Base-by-base conservation (phyloP, 2,329 filamentous ascomycete genomes). In the Fusarium aywerte region DNA sequence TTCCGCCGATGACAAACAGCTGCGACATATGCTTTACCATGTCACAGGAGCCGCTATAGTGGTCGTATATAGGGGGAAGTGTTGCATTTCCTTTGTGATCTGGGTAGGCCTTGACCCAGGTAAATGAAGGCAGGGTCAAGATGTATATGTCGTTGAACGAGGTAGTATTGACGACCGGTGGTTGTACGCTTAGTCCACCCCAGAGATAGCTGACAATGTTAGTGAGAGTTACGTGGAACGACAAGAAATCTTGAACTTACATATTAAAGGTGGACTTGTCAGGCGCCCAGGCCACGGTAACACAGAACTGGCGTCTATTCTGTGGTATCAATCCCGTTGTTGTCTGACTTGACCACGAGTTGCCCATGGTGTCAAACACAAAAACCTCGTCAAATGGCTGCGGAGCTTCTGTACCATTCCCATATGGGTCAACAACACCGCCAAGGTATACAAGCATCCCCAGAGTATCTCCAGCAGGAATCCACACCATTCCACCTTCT, bases 71-170 rank as follows among this genome's bases (percentile, higher is more conserved):
- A 11, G 49, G 38, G 4, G 20, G 13, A 7, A 58, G 31, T 1
- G 50, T 58, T 2, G 31, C 25, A 6, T 44, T 58, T 12, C 54
- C 20, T 6, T 27, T 25, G 11, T 44, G 54, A 11, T 36, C 38
- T 0, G 54, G 49, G 15, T 25, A 15, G 7, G 54, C 49, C 7
- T 58, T 44, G 3, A 38, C 25, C 49, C 31, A 55, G 11, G 25
- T 58, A 7, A 58, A 58, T 5, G 54, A 58, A 0, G 23, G 54
- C 4, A 57, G 20, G 5, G 54, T 57, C 3, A 25, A 13, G 16
- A 55, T 57, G 11, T 57, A 55, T 11, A 36, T 57, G 7, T 31
- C 49, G 36, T 57, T 55, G 10, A 57, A 55, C 7, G 29, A 20
- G 8, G 49, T 25, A 8, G 10, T 3, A 2, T 57, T 57, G 7